Conservation (phyloP, 2,329 filamentous ascomycete species). For the Periconia sp. region DNA sequence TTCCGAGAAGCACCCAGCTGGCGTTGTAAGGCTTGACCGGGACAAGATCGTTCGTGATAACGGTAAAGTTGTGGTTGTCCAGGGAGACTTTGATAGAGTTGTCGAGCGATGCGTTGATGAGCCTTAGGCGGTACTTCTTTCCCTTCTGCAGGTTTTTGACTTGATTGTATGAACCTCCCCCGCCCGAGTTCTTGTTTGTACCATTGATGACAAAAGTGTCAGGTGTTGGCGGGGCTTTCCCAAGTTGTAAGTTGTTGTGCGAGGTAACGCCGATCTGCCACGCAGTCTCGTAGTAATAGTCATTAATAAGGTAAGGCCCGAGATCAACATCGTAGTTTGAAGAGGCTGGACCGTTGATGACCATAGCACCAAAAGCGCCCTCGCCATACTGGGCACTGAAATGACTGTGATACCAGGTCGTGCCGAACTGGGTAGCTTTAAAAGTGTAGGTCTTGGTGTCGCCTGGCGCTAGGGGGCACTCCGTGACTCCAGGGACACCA, state of each 20-base stretch:
- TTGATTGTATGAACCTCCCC: conserved; percentile 22
- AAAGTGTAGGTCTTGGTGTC: conserved; percentile 21
- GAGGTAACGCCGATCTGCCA: conserved; percentile 27
- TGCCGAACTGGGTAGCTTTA: conserved; percentile 34
- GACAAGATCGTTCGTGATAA: conserved; percentile 47
- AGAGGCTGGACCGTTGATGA: conserved; percentile 48
- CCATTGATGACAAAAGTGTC: conserved; percentile 47
- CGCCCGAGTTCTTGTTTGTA: conserved; percentile 45
- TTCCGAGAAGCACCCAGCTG: conserved; percentile 44
- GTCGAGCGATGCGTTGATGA: conserved; percentile 57
- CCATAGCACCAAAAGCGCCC: conserved; percentile 45
- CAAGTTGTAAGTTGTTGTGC: conserved; percentile 34
- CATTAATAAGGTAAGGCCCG: conserved; percentile 62
- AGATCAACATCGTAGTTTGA: conserved; percentile 62
- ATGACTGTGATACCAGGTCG: conserved; percentile 37
- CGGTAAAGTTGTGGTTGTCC: conserved; percentile 47
- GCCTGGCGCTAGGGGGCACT: conserved; percentile 62
- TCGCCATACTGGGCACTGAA: conserved; percentile 48
- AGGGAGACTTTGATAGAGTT: conserved; percentile 31
- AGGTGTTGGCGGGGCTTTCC: conserved; percentile 35
- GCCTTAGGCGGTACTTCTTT: conserved; percentile 60
- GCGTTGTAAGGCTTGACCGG: conserved; percentile 47
- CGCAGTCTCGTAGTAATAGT: conserved; percentile 62
- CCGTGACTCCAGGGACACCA: conserved; percentile 58
- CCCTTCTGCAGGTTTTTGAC: conserved; percentile 42